Base-by-base conservation (phyloP, 2,329 filamentous ascomycete species). In the Phaeoacremonium minimum region DNA sequence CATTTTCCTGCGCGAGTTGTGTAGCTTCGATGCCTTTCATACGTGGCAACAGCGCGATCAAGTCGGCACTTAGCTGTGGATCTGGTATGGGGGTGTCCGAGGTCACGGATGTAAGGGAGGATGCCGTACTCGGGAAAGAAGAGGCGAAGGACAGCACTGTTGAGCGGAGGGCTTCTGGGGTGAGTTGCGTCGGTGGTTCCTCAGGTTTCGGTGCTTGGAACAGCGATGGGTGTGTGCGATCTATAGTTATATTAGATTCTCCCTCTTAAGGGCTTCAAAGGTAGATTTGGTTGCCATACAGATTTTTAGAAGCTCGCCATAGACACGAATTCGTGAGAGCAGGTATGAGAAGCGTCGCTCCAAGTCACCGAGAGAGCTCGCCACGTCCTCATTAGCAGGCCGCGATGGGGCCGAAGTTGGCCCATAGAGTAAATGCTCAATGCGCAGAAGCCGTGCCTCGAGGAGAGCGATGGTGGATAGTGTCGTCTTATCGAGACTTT, bases 11-110 rank as follows among this genome's bases (percentile, higher is more conserved):
- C 13, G 75, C 69, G 15, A 73, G 56, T 50, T 88, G 84, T 4
- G 72, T 73, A 0, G 71, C 68, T 44, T 78, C 74, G 14, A 79
- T 61, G 15, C 71, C 74, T 46, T 73, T 74, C 63, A 88, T 82
- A 31, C 80, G 71, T 7, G 80, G 78, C 26, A 70, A 58, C 32
- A 85, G 62, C 3, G 69, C 63, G 4, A 80, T 71, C 6, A 88
- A 64, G 22, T 66, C 64, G 4, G 77, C 70, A 48, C 71, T 76
- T 26, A 73, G 64, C 6, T 65, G 60, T 1, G 75, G 61, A 37
- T 80, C 74, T 3, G 77, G 77, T 5, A 82, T 56, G 3, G 75
- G 69, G 16, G 70, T 72, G 52, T 82, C 69, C 40, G 63, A 66
- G 47, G 52, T 50, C 32, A 75, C 64, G 12, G 77, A 74, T 2